These are phyloP conservation scores for Cryphonectria nitschkei DNA, from an alignment of 2,329 filamentous ascomycete genomes.

Conservation along the genomic window DNA sequence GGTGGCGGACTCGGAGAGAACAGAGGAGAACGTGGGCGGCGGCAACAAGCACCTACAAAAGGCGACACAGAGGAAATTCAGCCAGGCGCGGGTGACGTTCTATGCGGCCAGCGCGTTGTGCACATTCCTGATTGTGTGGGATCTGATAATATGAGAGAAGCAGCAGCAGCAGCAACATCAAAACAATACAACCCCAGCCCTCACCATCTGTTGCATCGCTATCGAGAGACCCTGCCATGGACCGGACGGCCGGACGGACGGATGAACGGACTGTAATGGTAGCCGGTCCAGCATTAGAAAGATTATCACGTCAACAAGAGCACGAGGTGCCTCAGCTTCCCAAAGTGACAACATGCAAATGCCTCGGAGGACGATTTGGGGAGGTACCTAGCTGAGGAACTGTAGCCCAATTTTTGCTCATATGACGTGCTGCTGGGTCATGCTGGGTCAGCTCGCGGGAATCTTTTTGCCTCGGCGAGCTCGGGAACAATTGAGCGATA, in stretches of 20 bases:
- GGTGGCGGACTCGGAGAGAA: slow-evolving; percentile 79
- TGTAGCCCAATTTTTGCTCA: slow-evolving; percentile 9
- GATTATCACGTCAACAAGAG: background rate
- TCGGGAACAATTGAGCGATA: slow-evolving; percentile 7
- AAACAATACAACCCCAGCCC: background rate
- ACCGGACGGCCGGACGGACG: background rate
- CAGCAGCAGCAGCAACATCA: background rate
- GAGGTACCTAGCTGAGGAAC: background rate
- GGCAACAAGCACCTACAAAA: slow-evolving; percentile 92
- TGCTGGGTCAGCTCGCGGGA: background rate
- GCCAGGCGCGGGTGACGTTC: slow-evolving; percentile 77
- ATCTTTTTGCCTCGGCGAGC: slow-evolving; percentile 19
- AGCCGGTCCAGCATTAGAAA: background rate
- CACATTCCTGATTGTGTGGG: slow-evolving; percentile 75
- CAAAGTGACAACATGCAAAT: background rate
- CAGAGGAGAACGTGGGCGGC: slow-evolving; percentile 81
- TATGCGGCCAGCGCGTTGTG: slow-evolving; percentile 79
- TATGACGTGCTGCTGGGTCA: slow-evolving; percentile 19
- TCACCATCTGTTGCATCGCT: background rate
- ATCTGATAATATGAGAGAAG: slow-evolving; percentile 60
- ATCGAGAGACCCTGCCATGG: background rate
- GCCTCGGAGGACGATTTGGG: background rate
- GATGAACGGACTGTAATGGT: background rate
- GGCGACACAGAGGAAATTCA: slow-evolving; percentile 68
- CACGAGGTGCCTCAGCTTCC: background rate